These are phyloP conservation scores for Colletotrichum godetiae DNA, from an alignment of 2,329 filamentous ascomycete species.

Conservation along the genomic window DNA sequence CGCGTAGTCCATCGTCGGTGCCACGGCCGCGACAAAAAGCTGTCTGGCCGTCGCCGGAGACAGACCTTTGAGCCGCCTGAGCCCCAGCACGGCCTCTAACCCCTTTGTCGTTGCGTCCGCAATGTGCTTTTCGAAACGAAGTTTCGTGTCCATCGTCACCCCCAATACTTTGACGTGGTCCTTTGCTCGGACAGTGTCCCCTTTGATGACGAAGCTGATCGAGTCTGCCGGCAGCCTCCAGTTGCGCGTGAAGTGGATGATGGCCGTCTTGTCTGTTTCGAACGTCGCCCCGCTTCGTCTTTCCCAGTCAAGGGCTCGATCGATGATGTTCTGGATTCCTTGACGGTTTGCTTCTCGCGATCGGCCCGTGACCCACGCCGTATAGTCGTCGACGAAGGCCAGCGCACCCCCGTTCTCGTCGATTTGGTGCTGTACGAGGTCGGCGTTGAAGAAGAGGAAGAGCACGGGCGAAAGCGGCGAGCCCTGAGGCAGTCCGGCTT, in stretches of 20 bases:
- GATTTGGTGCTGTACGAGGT: constrained; percentile 43
- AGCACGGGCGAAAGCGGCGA: constrained; percentile 49
- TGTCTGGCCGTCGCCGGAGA: constrained; percentile 16
- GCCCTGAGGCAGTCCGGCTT: constrained; percentile 44
- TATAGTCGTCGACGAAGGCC: constrained; percentile 29
- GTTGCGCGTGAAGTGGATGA: too few species aligned
- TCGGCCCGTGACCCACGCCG: neutral
- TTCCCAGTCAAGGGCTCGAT: too few species aligned
- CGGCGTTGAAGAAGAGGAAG: constrained; percentile 46
- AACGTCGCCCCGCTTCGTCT: too few species aligned
- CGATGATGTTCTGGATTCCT: too few species aligned
- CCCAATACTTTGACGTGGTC: too few species aligned
- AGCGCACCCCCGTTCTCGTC: constrained; percentile 40
- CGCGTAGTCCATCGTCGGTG: neutral
- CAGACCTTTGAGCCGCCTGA: constrained; percentile 29
- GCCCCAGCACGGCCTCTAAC: constrained; percentile 28
- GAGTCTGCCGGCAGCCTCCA: too few species aligned
- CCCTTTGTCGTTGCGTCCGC: constrained; percentile 35
- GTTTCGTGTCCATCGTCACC: too few species aligned
- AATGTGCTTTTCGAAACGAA: constrained; percentile 29
- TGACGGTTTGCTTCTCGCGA: too few species aligned
- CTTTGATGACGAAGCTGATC: too few species aligned
- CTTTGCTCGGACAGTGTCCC: too few species aligned
- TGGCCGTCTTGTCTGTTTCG: too few species aligned
- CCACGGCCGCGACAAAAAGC: constrained; percentile 14